Percentiles rank a stretch among this genome's conserved stretches.
Evolutionary conservation across 768 basidiomycete genomes (phyloP).

Genomic region (Leucocoprinus leucothites): DNA sequence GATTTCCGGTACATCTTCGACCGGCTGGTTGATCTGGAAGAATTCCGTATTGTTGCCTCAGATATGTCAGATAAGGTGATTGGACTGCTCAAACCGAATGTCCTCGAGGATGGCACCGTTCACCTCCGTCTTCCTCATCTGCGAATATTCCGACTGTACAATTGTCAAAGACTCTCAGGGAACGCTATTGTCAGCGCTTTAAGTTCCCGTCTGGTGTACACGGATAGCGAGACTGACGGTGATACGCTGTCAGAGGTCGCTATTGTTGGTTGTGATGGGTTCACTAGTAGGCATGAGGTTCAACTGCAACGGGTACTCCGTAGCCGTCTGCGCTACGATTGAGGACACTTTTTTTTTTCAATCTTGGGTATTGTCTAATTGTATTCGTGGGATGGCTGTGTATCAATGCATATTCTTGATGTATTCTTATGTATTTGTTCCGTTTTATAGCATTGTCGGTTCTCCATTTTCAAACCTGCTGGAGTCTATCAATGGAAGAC

Average conservation of each 20-base stretch:
- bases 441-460: not conserved
- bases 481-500: too few species aligned
- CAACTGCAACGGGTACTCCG: constrained; percentile 4
- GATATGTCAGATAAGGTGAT: constrained; percentile 80
- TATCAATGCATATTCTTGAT: not conserved
- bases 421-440: constrained; percentile 1
- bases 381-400: not conserved
- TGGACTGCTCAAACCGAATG: constrained; percentile 47
- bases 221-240: constrained; percentile 25
- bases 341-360: not conserved
- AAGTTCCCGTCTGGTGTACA: constrained; percentile 40
- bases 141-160: constrained; percentile 47
- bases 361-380: not conserved
- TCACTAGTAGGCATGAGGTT: constrained; percentile 13
- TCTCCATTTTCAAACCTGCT: too few species aligned
- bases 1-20: constrained; percentile 73
- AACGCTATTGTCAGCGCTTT: constrained; percentile 53
- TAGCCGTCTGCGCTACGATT: constrained; percentile 9
- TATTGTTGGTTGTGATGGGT: constrained; percentile 37
- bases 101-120: constrained; percentile 13
- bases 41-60: constrained; percentile 74
- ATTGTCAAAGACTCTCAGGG: constrained; percentile 64
- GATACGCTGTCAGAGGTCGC: constrained; percentile 31
- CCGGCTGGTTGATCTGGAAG: constrained; percentile 46
- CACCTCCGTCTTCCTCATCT: constrained; percentile 56